Percentiles rank a stretch among this genome's conserved stretches.
These are phyloP conservation scores for Zoysia matrella DNA, from an alignment of 202 grass and related monocot species.

Conservation along the genomic window DNA sequence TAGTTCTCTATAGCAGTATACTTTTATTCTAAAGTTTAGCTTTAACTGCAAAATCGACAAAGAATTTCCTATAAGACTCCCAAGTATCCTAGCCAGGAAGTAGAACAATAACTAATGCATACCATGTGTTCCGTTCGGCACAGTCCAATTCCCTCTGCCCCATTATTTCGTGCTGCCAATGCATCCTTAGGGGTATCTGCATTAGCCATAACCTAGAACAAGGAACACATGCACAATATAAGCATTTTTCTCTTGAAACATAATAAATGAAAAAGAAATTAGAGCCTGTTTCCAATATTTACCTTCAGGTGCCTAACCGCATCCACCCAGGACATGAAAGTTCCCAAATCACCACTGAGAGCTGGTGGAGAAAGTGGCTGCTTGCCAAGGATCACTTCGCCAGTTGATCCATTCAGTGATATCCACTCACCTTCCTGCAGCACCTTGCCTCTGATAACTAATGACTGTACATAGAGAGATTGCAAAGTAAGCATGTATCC, in stretches of 20 bases:
- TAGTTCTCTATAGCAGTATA: conserved; percentile 11
- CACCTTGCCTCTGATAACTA: conserved; percentile 60
- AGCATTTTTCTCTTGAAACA: conserved; percentile 28
- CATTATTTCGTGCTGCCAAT: conserved; percentile 84
- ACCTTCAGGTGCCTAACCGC: conserved; percentile 92
- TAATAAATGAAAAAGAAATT: conserved; percentile 26
- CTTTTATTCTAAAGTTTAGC: neutral
- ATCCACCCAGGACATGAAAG: conserved; percentile 98
- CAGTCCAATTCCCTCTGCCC: conserved; percentile 95
- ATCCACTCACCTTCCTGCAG: conserved; percentile 91
- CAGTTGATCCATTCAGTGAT: conserved; percentile 96
- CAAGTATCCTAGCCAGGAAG: conserved; percentile 25
- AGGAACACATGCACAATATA: conserved; percentile 26
- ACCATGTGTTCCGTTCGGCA: conserved; percentile 99
- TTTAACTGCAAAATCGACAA: conserved; percentile 8
- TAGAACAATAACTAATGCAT: conserved; percentile 21
- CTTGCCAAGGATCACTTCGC: conserved; percentile 88
- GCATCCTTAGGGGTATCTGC: conserved; percentile 53
- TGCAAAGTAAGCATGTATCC: conserved; percentile 19
- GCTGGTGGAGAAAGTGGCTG: conserved; percentile 85
- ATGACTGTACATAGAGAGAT: conserved; percentile 47
- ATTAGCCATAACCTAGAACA: no score
- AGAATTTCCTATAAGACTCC: neutral
- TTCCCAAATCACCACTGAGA: conserved; percentile 29
- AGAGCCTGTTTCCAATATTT: neutral